phyloP scores from a whole-genome alignment of 805 yeast genomes.

The Candida pseudofarinosa region DNA sequence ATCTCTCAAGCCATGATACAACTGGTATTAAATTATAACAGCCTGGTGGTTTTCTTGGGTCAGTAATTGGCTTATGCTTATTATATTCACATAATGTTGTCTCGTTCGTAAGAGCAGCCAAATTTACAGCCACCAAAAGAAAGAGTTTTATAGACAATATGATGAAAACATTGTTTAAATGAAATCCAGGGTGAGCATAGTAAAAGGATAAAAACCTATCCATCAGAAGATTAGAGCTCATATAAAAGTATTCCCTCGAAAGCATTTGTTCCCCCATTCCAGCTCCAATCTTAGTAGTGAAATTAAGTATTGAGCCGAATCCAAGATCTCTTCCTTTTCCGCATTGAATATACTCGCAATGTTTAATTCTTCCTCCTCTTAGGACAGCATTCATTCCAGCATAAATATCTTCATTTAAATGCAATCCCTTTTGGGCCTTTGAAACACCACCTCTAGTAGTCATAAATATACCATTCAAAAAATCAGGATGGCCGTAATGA shows the following conservation, averaged over 20 bases:
- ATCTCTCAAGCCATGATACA: slow-evolving; percentile 78
- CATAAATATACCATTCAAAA: slow-evolving; percentile 70
- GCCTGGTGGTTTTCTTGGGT: slow-evolving; percentile 60
- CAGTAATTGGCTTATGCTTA: slow-evolving; percentile 63
- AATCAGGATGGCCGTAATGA: slow-evolving; percentile 89
- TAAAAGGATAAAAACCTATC: slow-evolving; percentile 80
- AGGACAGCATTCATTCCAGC: slow-evolving; percentile 83
- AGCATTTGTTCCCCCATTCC: slow-evolving; percentile 92
- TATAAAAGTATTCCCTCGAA: slow-evolving; percentile 76
- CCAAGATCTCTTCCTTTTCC: slow-evolving; percentile 91
- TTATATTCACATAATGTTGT: slow-evolving; percentile 65
- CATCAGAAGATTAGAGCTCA: slow-evolving; percentile 76
- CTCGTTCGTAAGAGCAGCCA: slow-evolving; percentile 72
- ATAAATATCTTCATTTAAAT: slow-evolving; percentile 82
- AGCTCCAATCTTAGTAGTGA: slow-evolving; percentile 86
- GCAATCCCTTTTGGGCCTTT: slow-evolving; percentile 82
- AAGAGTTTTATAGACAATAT: slow-evolving; percentile 71
- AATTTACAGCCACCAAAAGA: slow-evolving; percentile 63
- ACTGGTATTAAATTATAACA: slow-evolving; percentile 74
- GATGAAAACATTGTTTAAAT: slow-evolving; percentile 74
- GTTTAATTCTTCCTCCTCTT: slow-evolving; percentile 86
- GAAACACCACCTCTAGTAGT: slow-evolving; percentile 86
- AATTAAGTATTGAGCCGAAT: slow-evolving; percentile 79
- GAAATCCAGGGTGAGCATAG: slow-evolving; percentile 87
- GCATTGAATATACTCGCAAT: slow-evolving; percentile 84